Conservation (phyloP, 2,329 filamentous ascomycete genomes). For the Juglanconis oblonga region DNA sequence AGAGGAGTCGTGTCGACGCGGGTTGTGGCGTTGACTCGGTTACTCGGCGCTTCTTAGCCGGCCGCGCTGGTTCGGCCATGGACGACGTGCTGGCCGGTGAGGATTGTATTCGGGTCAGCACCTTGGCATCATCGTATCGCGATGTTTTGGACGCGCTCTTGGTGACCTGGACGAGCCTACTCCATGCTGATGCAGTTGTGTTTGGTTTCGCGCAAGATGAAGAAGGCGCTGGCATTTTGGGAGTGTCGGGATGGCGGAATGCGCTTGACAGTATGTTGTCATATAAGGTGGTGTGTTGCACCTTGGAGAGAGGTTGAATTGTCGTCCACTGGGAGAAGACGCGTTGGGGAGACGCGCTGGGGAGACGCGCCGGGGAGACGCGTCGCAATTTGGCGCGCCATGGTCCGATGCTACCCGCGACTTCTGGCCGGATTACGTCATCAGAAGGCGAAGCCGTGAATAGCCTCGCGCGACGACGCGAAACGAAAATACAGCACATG, state of each 20-base stretch:
- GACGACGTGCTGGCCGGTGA: not conserved
- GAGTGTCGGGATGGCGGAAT: not conserved
- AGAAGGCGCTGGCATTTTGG: not conserved
- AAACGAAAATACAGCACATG: too few species aligned
- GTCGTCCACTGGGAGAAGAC: constrained; percentile 3
- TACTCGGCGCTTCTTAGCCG: not conserved
- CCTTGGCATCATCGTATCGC: constrained; percentile 8
- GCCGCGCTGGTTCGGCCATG: not conserved
- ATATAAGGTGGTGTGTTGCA: not conserved
- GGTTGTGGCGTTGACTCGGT: not conserved
- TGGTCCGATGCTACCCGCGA: not conserved
- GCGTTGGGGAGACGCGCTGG: too few species aligned
- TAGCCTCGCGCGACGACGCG: too few species aligned
- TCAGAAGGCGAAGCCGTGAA: not conserved
- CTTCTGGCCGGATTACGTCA: not conserved
- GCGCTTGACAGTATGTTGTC: not conserved
- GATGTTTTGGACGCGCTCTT: constrained; percentile 8
- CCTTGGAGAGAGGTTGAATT: too few species aligned
- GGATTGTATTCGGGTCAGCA: not conserved
- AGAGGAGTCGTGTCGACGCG: not conserved
- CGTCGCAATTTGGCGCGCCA: constrained; percentile 13
- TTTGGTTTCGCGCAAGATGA: not conserved
- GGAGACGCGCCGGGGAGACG: constrained; percentile 9
- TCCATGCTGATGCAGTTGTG: constrained; percentile 11
- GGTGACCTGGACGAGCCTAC: constrained; percentile 13